Evolutionary conservation across 805 yeast species (phyloP).

Genomic region (Novakomyces olei): DNA sequence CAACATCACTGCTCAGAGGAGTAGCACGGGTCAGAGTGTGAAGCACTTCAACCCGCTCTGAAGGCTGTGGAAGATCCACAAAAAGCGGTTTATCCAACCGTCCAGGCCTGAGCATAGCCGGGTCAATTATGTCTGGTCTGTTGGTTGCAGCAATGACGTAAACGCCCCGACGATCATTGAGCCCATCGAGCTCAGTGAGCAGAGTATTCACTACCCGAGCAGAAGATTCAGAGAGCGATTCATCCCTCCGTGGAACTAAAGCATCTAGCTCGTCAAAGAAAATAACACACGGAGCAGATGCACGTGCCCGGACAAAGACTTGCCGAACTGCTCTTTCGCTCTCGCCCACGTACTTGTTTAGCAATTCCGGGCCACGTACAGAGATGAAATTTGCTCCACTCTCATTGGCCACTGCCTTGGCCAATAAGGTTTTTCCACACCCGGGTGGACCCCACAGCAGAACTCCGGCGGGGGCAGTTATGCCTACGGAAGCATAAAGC

Average conservation of each 20-base stretch:
- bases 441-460: constrained; percentile 99
- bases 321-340: constrained; percentile 85
- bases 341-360: constrained; percentile 91
- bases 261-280: constrained; percentile 95
- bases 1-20: constrained; percentile 45
- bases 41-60: constrained; percentile 64
- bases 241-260: constrained; percentile 79
- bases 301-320: constrained; percentile 77
- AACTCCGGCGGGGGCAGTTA: constrained; percentile 91
- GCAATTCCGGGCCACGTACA: constrained; percentile 83
- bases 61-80: constrained; percentile 65
- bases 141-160: constrained; percentile 93
- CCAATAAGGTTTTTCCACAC: constrained; percentile 88
- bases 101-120: constrained; percentile 95
- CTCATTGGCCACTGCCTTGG: constrained; percentile 96
- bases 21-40: constrained; percentile 46
- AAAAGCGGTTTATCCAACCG: constrained; percentile 80
- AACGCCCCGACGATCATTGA: constrained; percentile 77
- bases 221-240: constrained; percentile 68
- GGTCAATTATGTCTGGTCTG: constrained; percentile 94
- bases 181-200: constrained; percentile 83
- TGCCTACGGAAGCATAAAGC: constrained; percentile 71
- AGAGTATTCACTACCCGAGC: constrained; percentile 87
- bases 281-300: constrained; percentile 80
- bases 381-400: constrained; percentile 90